phyloP scores from a whole-genome alignment of 495 filamentous ascomycete genomes.

The Monascus purpureus region DNA sequence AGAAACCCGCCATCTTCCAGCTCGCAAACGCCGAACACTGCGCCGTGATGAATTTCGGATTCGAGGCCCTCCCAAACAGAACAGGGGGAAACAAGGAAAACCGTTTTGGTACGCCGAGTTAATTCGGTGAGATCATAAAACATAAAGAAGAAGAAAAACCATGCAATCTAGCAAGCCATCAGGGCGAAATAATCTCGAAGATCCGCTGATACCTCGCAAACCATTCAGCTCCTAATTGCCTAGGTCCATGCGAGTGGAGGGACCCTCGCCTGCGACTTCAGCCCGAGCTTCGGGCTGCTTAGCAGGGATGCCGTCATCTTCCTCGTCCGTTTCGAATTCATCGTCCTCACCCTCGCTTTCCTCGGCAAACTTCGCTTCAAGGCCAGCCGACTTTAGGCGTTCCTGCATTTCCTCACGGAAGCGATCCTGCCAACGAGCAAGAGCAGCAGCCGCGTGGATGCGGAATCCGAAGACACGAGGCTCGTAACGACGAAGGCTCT shows the following conservation, averaged over 20 bases:
- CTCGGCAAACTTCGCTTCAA: constrained; percentile 43
- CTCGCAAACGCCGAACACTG: constrained; percentile 15
- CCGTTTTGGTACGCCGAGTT: neutral
- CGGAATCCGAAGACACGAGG: constrained; percentile 90
- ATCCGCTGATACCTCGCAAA: too few relatives aligned
- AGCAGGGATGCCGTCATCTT: constrained; percentile 21
- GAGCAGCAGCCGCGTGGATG: constrained; percentile 76
- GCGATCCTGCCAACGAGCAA: constrained; percentile 80
- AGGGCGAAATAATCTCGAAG: too few relatives aligned
- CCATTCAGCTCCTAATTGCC: constrained; percentile 14
- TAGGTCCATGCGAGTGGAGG: constrained; percentile 31
- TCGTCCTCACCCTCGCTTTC: constrained; percentile 39
- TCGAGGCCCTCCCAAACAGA: neutral
- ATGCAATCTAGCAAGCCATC: constrained; percentile 1
- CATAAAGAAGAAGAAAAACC: constrained; percentile 1
- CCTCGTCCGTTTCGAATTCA: constrained; percentile 31
- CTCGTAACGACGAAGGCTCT: constrained; percentile 72
- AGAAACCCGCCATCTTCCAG: constrained; percentile 15
- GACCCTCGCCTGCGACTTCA: constrained; percentile 17
- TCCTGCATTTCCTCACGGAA: constrained; percentile 66
- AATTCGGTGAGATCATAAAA: neutral
- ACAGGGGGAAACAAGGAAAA: too few relatives aligned
- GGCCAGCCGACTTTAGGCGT: constrained; percentile 39
- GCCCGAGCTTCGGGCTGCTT: constrained; percentile 13
- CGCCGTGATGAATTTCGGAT: constrained; percentile 12